Base-by-base conservation (phyloP, 2,329 filamentous ascomycete genomes). In the Ceratocystiopsis minuta region DNA sequence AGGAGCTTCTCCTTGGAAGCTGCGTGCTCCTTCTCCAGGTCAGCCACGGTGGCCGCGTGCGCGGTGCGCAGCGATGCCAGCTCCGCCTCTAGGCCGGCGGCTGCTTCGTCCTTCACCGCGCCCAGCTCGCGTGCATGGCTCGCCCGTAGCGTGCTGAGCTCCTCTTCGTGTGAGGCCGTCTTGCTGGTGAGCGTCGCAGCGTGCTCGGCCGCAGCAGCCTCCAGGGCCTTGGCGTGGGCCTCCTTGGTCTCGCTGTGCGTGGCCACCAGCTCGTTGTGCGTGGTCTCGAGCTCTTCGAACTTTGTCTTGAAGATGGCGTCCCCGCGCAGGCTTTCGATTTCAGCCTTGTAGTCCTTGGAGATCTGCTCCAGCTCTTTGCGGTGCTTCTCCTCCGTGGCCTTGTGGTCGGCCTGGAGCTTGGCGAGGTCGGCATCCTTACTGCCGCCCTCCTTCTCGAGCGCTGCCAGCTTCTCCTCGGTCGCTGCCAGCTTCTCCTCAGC, bases 271-370 rank as follows among this genome's bases (percentile, higher is more conserved):
- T 33, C 32, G 10, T 13, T 62, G 54, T 78, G 68, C 54, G 75
- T 66, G 6, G 55, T 55, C 52, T 77, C 71, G 6, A 79, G 63
- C 34, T 72, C 69, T 45, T 75, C 66, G 46, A 71, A 78, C 55
- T 76, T 72, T 48, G 69, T 68, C 59, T 75, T 76, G 57, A 75
- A 75, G 53, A 70, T 70, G 14, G 74, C 72, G 47, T 78, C 72
- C 17, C 72, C 73, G 43, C 68, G 67, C 15, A 78, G 65, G 44
- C 68, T 68, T 51, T 78, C 73, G 42, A 79, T 77, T 54, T 78
- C 73, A n/a, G 67, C 64, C 53, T 78, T 69, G 48, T 75, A 76
- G 49, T 78, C 73, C 47, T 70, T 61, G 1, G 72, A 72, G 42
- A 78, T 56, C 46, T 65, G 66, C 54, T 70, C 63, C 49, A 79